Base-by-base conservation (phyloP, 352 stramenopile genomes). In the Thalassiosira ordinaria region DNA sequence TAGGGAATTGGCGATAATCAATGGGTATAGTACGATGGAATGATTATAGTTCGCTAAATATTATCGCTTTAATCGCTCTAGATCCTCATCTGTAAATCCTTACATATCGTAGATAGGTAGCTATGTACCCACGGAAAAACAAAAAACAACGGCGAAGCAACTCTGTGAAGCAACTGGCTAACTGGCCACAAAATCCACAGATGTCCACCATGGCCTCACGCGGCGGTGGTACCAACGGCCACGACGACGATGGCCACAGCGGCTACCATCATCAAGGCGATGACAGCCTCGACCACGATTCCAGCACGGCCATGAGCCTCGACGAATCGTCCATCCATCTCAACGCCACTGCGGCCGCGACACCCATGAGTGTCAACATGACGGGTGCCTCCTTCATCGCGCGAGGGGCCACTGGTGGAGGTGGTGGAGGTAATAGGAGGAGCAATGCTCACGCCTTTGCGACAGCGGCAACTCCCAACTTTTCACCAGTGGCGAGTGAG, bases 291-390 rank as follows among this genome's bases (percentile, higher is more conserved):
- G 39, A 41, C n/a, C 51, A 67, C 49, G 24, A 51, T 27, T 63
- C 53, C 24, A 69, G 55, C 57, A 73, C 65, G 22, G 57, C 66
- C 53, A 82, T 82, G 74, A 73, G 49, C 22, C 66, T 82, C 33
- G 74, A 82, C 44, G 74, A 78, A 53, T 46, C 66, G 46, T 77
- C 53, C 39, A 61, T 56, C 26, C 5, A 22, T 6, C 47, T 47
- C 18, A 57, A 56, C 44, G 35, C 61, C 41, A 41, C 26, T 18
- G 20, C 53, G n/a, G 47, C 68, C 29, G 13, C 47, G 1, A 52
- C 49, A 1, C 22, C 29, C 11, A 9, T 33, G 31, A 41, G 26
- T n/a, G 44, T 56, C 18, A 31, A 51, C 13, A 41, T 51, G 56
- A 47, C 22, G 16, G 27, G 31, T n/a, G 26, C 29, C 8, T 56